phyloP scores from a whole-genome alignment of 345 rosid species.

The rapeseed (Brassica napus) region DNA sequence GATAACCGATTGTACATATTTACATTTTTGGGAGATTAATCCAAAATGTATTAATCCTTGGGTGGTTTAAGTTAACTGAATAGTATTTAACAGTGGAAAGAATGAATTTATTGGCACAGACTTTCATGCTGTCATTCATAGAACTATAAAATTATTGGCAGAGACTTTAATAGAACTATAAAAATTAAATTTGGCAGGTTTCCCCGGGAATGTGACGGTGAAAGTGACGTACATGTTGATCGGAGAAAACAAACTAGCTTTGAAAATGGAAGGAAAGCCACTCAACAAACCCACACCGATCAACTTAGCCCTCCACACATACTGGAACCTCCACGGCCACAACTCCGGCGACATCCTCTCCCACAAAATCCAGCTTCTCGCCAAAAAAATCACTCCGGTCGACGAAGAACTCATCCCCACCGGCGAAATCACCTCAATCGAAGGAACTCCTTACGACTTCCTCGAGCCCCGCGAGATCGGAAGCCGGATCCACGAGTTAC shows the following conservation, averaged over 20 bases:
- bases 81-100: background rate
- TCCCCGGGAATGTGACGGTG: conserved; percentile 70
- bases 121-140: background rate
- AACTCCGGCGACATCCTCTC: conserved; percentile 63
- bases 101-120: background rate
- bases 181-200: conserved; percentile 43
- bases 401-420: conserved; percentile 77
- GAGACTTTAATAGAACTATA: background rate
- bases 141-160: background rate
- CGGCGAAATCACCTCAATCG: conserved; percentile 43
- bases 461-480: conserved; percentile 50
- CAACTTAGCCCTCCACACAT: conserved; percentile 73
- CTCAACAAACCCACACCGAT: conserved; percentile 63
- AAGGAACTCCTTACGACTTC: conserved; percentile 74
- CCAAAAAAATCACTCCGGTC: conserved; percentile 60
- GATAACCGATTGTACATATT: background rate
- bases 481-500: conserved; percentile 47
- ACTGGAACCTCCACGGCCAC: conserved; percentile 85
- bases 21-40: background rate
- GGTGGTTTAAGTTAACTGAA: background rate
- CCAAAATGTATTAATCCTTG: background rate
- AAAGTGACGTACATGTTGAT: conserved; percentile 63
- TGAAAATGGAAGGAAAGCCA: conserved; percentile 65
- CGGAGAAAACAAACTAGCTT: conserved; percentile 47
- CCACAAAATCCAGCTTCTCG: conserved; percentile 57